These are phyloP conservation scores for Ilyonectria destructans DNA, from an alignment of 2,329 filamentous ascomycete genomes.

Conservation along the genomic window DNA sequence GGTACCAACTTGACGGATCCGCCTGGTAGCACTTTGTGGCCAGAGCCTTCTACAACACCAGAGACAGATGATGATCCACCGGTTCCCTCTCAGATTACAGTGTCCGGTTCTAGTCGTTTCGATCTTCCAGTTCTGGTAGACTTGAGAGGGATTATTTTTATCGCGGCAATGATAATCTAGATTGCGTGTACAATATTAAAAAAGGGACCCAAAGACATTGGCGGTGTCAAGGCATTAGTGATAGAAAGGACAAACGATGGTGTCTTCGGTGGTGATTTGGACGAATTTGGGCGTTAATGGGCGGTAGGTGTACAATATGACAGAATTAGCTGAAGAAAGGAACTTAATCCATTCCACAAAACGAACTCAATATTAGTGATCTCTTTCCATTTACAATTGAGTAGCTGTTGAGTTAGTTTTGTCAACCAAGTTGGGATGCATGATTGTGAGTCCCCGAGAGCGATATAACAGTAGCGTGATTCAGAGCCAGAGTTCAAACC, in stretches of 20 bases:
- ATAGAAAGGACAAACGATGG: constrained; percentile 13
- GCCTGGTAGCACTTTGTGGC: constrained; percentile 12
- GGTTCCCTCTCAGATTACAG: constrained; percentile 48
- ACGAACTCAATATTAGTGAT: not conserved
- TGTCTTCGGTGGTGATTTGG: constrained; percentile 31
- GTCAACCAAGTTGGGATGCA: too few relatives aligned
- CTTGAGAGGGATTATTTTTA: constrained; percentile 47
- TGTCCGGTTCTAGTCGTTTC: constrained; percentile 48
- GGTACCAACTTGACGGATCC: not conserved
- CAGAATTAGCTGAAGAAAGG: not conserved
- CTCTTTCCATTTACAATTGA: too few relatives aligned
- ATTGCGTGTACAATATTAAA: not conserved
- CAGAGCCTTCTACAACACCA: constrained; percentile 40
- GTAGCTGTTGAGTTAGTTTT: too few relatives aligned
- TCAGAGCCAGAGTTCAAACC: not conserved
- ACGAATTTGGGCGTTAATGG: constrained; percentile 30
- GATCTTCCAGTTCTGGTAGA: constrained; percentile 41
- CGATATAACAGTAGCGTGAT: not conserved
- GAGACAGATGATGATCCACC: constrained; percentile 41
- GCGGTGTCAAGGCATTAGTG: not conserved
- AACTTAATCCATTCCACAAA: not conserved
- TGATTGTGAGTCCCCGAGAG: not conserved
- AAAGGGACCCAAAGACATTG: too few relatives aligned
- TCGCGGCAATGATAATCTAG: constrained; percentile 43
- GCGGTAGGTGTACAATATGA: not conserved